Base-by-base conservation (phyloP, 805 yeast species). In the Cyberlindnera xishuangbannaensis region DNA sequence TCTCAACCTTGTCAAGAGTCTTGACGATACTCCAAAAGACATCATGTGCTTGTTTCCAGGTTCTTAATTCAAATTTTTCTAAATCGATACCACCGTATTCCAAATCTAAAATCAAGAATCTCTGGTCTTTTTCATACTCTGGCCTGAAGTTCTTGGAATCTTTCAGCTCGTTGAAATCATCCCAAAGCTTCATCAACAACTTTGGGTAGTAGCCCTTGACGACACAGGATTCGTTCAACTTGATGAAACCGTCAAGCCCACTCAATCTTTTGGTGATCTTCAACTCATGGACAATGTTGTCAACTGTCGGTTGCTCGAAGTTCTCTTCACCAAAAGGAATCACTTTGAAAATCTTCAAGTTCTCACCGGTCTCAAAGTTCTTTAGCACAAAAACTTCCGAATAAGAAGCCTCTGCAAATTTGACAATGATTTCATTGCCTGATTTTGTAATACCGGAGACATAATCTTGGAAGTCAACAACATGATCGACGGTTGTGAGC, bases 1-100 rank as follows among this genome's bases (percentile, higher is more conserved):
- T 53, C 52, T 82, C 87, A 1, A 75, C 79, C 8, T 55, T 56
- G 17, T 71, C 66, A 17, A 81, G 54, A 5, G 64, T 54, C n/a
- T 59, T 53, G 2, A 64, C 74, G 17, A 76, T 58, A 40, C 65
- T 66, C 73, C 77, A 70, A 44, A 81, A 77, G 2, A 81, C 65
- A 8, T 50, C 61, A 27, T 45, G 44, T 4, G 67, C 62, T 36
- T 61, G 61, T 10, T 43, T 42, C 69, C 69, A 65, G 21, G 59
- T 53, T 17, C 45, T 43, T 12, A 76, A 37, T 27, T 50, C 48
- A 37, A 62, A 69, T 30, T 61, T 58, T 42, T 69, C 72, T 24
- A 76, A 56, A 36, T 67, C 69, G 9, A 54, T 35, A 15, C 72
- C 72, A 18, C 63, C 67, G 43, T 60, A 60, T 22, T 65, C 66